These are phyloP conservation scores for Albatrellus ellisii DNA, from an alignment of 768 basidiomycete species.

Conservation along the genomic window DNA sequence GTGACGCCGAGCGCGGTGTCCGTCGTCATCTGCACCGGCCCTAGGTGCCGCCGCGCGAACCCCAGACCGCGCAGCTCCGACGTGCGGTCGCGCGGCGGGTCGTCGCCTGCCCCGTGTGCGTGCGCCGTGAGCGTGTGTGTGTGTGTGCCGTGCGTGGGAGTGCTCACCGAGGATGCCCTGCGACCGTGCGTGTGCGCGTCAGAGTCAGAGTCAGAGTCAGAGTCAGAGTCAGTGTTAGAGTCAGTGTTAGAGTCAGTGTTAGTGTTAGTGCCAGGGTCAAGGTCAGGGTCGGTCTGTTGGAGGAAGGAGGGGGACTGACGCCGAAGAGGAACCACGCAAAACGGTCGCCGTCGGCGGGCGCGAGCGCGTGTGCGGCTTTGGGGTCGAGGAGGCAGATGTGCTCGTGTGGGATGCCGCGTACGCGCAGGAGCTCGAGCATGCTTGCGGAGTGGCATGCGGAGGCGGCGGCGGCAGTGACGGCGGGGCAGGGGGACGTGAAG, in stretches of 20 bases:
- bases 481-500: conserved; percentile 17
- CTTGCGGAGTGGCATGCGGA: conserved; percentile 32
- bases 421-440: conserved; percentile 47
- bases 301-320: conserved; percentile 26
- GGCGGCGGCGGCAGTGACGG: conserved; percentile 6
- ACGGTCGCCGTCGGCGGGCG: conserved; percentile 61
- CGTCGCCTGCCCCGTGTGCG: conserved; percentile 49
- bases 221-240: background rate
- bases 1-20: conserved; percentile 93
- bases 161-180: conserved; percentile 49
- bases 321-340: conserved; percentile 92
- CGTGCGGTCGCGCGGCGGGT: conserved; percentile 91
- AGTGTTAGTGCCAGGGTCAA: background rate
- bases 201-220: background rate
- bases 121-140: background rate
- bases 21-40: conserved; percentile 93
- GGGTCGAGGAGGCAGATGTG: conserved; percentile 92
- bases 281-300: background rate
- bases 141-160: background rate
- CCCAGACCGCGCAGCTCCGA: conserved; percentile 76
- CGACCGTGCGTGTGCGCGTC: background rate
- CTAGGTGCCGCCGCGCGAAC: conserved; percentile 79
- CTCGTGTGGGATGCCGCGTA: conserved; percentile 27
- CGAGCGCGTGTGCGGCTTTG: conserved; percentile 53
- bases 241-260: background rate